Evolutionary conservation across 345 rosid species (phyloP), one percentile per base, ranked within the genome.

Genomic region (Citrus sinensis): DNA sequence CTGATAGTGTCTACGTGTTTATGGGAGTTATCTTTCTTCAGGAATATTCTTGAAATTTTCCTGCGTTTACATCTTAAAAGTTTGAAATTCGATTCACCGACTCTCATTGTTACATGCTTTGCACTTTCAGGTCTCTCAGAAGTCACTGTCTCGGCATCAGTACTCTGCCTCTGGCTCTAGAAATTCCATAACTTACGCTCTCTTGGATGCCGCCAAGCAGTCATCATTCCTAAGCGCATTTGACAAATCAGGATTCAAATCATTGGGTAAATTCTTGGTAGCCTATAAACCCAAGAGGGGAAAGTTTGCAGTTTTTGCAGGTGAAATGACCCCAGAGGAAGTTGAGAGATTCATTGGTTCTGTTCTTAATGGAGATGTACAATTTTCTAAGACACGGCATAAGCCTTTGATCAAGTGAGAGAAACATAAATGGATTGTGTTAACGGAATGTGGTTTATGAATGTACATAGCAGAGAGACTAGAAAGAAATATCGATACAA

Each of bases 221-320:
- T 69, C 89, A 8, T 82, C 86, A 4, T 94, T 94, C 79, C 76
- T 92, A 74, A 83, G 77, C 10, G 90, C 95, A 32, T 86, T 94
- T 20, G 95, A 92, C 66, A 88, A 77, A 64, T 85, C 90, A 39
- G 96, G 88, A 69, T 92, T 87, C 78, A 89, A 85, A 67, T 81
- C 93, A 14, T 80, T 74, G 7, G 95, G 87, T 46, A 85, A 77
- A 72, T 22, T 88, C 30, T 67, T 96, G 78, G 77, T 92, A 67
- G 99, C 98, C 34, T 94, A 89, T 84, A 94, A 94, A 80, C 95
- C 96, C 56, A 86, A 90, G 49, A 84, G 83, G 79, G 91, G 89
- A 30, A 92, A 88, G 83, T 96, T 88, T 76, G 93, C 90, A 4
- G 81, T 82, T 19, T 85, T 80, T 35, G 74, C 66, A 1, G 89